Evolutionary conservation across 768 basidiomycete genomes (phyloP), one percentile per base, ranked within the genome.

Genomic region (Trametopsis cervina): DNA sequence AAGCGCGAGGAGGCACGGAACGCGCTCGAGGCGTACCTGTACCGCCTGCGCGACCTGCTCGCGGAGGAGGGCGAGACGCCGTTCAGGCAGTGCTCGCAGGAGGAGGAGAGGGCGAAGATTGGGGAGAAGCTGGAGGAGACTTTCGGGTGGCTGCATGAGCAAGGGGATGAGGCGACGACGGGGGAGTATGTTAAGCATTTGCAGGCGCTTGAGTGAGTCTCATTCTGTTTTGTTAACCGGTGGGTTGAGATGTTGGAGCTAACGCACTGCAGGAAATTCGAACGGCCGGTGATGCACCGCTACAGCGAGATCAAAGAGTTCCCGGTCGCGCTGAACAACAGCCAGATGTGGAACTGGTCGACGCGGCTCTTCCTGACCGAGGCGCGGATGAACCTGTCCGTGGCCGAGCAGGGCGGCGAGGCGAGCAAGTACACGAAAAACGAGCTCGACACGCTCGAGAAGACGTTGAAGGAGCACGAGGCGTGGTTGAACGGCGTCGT

Each of bases 1-100:
- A 79, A 80, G 45, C 82, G 82, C 25, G 94, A 94, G 58, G 96
- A 98, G 63, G 90, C 91, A 2, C 76, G 85, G 24, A 99, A 99
- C 66, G 73, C 77, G 21, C 79, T 99, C 44, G 96, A 99, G 65
- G 80, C 85, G 25, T 96, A 96, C 61, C 66, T 98, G n/a, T 99
- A 99, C 69, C 78, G 84, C 51, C 67, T 96, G 26, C 83, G 89
- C 18, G 92, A 92, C 60, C 72, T 95, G 9, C 70, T 97, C 24
- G 75, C 78, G 24, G 81, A 85, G 33, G 77, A 78, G 55, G 57
- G 48, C n/a, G 75, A 80, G 6, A 79, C 83, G 5, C 87, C 90
- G 2, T 89, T 98, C 69, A 80, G 81, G 65, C 85, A 88, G 59
- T 94, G 85, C 62, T 94, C 92, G 4, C 84, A 83, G 54, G 66